phyloP scores from a whole-genome alignment of 2,329 filamentous ascomycete genomes.

The Stachybotrys chartarum region DNA sequence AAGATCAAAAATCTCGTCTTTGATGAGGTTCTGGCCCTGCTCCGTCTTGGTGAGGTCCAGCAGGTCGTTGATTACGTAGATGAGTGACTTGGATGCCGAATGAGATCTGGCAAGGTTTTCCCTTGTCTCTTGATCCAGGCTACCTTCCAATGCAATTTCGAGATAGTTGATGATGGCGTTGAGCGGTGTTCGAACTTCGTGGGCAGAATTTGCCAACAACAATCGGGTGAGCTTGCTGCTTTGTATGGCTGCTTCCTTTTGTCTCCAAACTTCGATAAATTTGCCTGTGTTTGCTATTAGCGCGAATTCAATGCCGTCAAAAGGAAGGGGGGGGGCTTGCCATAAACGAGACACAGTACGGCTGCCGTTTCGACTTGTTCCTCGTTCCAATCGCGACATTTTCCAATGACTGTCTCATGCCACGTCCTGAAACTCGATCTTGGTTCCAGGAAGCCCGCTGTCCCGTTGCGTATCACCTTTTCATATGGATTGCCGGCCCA shows the following conservation, averaged over 20 bases:
- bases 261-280: constrained; percentile 89
- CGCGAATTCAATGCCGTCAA: background rate
- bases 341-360: constrained; percentile 81
- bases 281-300: constrained; percentile 32
- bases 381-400: constrained; percentile 81
- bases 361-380: constrained; percentile 86
- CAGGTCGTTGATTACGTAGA: constrained; percentile 90
- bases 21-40: constrained; percentile 70
- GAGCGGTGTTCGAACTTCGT: constrained; percentile 83
- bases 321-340: constrained; percentile 33
- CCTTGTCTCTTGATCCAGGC: constrained; percentile 71
- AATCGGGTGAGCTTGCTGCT: constrained; percentile 74
- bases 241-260: constrained; percentile 79
- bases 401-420: constrained; percentile 74
- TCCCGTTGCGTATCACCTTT: constrained; percentile 66
- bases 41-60: constrained; percentile 84
- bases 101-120: constrained; percentile 81
- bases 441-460: constrained; percentile 68
- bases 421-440: constrained; percentile 73
- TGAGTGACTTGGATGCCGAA: constrained; percentile 84
- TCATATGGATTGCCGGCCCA: constrained; percentile 87
- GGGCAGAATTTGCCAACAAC: constrained; percentile 79
- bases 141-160: constrained; percentile 80
- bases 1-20: constrained; percentile 74
- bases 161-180: constrained; percentile 95